These are phyloP conservation scores for Plasmodium inui DNA, from an alignment of 169 alveolate genomes.

Conservation along the genomic window DNA sequence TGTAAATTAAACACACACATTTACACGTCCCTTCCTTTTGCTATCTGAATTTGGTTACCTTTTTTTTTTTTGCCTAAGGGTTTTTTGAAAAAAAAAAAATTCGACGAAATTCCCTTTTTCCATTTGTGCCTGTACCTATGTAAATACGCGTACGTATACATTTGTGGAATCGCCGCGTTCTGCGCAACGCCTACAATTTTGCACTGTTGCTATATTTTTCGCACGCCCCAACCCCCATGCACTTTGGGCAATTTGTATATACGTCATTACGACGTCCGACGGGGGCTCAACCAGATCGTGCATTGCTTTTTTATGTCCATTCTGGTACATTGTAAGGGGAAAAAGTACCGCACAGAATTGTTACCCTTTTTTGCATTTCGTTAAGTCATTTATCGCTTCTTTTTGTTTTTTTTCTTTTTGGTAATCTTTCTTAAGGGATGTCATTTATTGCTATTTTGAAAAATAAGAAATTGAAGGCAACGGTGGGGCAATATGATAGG, in stretches of 20 bases:
- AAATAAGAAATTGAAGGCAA: background rate
- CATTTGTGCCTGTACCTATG: background rate
- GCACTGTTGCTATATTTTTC: background rate
- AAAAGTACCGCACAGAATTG: background rate
- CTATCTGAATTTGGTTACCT: background rate
- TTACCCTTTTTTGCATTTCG: background rate
- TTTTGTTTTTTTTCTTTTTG: background rate
- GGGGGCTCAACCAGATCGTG: background rate
- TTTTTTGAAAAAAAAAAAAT: constrained; percentile 9
- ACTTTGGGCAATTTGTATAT: background rate
- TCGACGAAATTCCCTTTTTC: background rate
- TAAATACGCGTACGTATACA: constrained; percentile 6
- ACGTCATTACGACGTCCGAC: background rate
- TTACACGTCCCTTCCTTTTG: constrained; percentile 12
- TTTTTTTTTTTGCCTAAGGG: constrained; percentile 2
- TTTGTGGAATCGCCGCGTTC: background rate
- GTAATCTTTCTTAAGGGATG: background rate
- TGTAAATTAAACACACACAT: constrained; percentile 32
- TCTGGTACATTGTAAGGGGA: background rate
- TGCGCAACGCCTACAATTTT: background rate
- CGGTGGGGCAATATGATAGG: background rate
- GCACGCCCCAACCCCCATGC: background rate
- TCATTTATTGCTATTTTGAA: constrained; percentile 1
- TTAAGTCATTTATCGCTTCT: background rate
- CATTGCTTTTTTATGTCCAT: constrained; percentile 7